Evolutionary conservation across 2,329 filamentous ascomycete genomes (phyloP).

Genomic region (Aspergillus cejpii): DNA sequence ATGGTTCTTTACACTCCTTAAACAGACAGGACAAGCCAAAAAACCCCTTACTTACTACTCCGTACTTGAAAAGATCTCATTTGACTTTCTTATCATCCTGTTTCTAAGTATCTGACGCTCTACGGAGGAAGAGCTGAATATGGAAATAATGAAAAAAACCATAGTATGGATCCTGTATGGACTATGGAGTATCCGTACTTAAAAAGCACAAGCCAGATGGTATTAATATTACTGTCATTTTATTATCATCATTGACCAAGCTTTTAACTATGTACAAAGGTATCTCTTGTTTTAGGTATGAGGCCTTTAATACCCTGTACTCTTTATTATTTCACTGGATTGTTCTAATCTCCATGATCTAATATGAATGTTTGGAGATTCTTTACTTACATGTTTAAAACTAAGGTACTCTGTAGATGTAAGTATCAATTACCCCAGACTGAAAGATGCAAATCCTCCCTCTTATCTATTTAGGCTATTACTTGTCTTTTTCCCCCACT

Average conservation of each 20-base stretch:
- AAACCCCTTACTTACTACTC: background rate
- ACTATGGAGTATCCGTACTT: too few relatives aligned
- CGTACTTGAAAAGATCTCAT: too few relatives aligned
- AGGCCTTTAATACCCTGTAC: too few relatives aligned
- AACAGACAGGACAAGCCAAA: background rate
- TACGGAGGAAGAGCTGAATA: background rate
- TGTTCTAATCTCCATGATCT: too few relatives aligned
- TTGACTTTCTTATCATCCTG: too few relatives aligned
- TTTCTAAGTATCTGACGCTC: too few relatives aligned
- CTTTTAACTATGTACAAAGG: background rate
- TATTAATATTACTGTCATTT: background rate
- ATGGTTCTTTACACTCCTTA: background rate
- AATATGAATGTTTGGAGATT: constrained; percentile 19
- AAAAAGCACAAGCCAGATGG: background rate
- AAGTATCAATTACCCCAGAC: background rate
- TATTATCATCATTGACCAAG: background rate
- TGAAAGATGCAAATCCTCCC: too few relatives aligned
- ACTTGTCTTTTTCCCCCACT: constrained; percentile 1
- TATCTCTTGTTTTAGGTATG: background rate
- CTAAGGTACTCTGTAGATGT: constrained; percentile 17
- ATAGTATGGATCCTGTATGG: too few relatives aligned
- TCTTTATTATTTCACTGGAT: too few relatives aligned
- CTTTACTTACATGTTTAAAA: constrained; percentile 17
- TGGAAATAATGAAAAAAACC: background rate
- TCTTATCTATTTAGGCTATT: constrained; percentile 3